phyloP scores from a whole-genome alignment of 108 stramenopile species.

The Schizochytrium sp. region DNA sequence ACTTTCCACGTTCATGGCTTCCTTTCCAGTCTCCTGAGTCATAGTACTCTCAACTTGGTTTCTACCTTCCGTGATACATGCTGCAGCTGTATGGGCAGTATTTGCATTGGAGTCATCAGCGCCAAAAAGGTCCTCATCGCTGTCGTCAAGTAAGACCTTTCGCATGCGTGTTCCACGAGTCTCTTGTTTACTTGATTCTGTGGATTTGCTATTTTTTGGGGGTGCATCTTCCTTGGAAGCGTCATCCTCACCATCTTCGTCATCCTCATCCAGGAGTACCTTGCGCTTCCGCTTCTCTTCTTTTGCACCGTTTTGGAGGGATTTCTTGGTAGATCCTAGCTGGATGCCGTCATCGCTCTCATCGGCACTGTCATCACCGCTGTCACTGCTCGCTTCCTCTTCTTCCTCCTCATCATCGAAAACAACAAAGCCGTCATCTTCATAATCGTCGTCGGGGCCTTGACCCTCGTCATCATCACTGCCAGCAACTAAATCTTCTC shows the following conservation, averaged over 20 bases:
- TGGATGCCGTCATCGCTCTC: neutral
- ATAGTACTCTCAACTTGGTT: too few species aligned
- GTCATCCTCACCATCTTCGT: neutral
- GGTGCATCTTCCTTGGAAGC: neutral
- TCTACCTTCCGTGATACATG: too few species aligned
- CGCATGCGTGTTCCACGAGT: too few species aligned
- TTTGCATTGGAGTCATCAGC: too few species aligned
- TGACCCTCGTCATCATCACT: neutral
- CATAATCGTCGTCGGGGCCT: neutral
- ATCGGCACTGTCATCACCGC: neutral
- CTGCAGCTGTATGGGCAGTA: too few species aligned
- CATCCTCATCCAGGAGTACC: neutral
- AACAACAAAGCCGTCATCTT: neutral
- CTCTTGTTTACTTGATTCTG: too few species aligned
- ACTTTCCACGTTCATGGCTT: too few species aligned
- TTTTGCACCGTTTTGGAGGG: neutral
- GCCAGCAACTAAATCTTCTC: neutral
- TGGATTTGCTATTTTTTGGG: neutral
- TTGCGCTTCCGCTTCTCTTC: neutral
- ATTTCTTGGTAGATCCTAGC: neutral
- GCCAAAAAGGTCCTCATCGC: neutral
- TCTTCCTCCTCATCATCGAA: neutral
- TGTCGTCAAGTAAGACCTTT: neutral
- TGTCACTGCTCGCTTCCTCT: neutral
- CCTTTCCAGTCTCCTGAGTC: too few species aligned